phyloP scores from a whole-genome alignment of 1,139 yeast genomes.

The Candida anutae region DNA sequence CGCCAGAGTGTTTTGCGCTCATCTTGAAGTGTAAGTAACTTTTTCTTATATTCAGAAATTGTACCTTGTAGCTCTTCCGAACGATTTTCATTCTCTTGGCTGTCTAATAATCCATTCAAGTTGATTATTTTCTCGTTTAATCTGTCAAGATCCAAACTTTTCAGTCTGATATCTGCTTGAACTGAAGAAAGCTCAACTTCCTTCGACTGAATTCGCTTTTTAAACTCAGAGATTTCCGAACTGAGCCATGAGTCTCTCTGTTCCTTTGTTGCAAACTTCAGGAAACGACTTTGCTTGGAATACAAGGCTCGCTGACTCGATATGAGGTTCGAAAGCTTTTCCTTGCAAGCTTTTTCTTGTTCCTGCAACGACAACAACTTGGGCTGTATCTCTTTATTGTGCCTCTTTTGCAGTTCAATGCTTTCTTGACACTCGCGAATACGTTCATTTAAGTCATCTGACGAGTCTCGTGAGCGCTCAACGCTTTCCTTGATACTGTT shows the following conservation, averaged over 20 bases:
- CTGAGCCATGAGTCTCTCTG: conserved; percentile 70
- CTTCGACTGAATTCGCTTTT: conserved; percentile 13
- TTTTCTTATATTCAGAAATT: conserved; percentile 29
- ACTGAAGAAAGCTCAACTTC: conserved; percentile 18
- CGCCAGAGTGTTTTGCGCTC: conserved; percentile 73
- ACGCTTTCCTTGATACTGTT: conserved; percentile 17
- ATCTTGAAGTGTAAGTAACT: conserved; percentile 47
- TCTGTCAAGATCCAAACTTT: conserved; percentile 13
- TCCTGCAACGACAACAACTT: conserved; percentile 28
- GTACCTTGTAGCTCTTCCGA: conserved; percentile 23
- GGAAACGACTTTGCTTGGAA: conserved; percentile 67
- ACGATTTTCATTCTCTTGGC: conserved; percentile 11
- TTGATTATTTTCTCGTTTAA: conserved; percentile 32
- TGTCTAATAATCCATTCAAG: conserved; percentile 24
- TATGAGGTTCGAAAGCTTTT: conserved; percentile 35
- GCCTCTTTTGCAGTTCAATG: conserved; percentile 15
- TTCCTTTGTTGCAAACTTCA: conserved; percentile 45
- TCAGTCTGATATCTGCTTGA: conserved; percentile 11
- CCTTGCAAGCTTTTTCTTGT: conserved; percentile 35
- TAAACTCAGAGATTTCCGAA: conserved; percentile 18
- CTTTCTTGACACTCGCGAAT: conserved; percentile 14
- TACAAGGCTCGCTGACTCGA: conserved; percentile 57
- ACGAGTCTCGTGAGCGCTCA: conserved; percentile 10
- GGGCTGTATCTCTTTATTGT: conserved; percentile 30
- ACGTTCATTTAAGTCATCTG: conserved; percentile 8